phyloP scores from a whole-genome alignment of 345 rosid species.

The Acer yangbiense region DNA sequence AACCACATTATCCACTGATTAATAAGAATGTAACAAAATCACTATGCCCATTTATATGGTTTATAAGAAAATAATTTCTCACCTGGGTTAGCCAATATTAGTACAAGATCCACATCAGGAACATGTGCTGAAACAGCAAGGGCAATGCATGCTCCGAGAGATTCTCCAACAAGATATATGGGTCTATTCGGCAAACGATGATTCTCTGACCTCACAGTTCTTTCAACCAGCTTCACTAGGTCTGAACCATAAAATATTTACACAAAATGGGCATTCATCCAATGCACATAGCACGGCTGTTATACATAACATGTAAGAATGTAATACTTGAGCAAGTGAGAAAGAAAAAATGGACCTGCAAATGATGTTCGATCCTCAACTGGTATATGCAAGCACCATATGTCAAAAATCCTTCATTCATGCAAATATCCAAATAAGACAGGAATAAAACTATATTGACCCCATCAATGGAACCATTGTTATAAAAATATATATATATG shows the following conservation, averaged over 20 bases:
- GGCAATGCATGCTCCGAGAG: conserved; percentile 64
- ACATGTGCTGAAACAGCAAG: conserved; percentile 61
- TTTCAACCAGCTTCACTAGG: conserved; percentile 53
- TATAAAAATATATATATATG: no score
- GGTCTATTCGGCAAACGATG: conserved; percentile 47
- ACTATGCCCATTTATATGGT: background rate
- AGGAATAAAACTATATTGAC: no score
- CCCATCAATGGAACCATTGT: no score
- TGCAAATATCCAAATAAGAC: background rate
- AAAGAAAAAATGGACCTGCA: conserved; percentile 34
- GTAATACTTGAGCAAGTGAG: background rate
- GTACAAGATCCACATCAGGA: conserved; percentile 55
- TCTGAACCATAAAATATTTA: conserved; percentile 31
- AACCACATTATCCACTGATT: background rate
- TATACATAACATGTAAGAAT: background rate
- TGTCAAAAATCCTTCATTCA: conserved; percentile 55
- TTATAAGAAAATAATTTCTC: conserved; percentile 1
- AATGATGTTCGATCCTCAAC: conserved; percentile 56
- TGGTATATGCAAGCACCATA: conserved; percentile 77
- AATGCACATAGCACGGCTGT: background rate
- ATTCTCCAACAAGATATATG: conserved; percentile 64
- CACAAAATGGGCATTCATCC: background rate
- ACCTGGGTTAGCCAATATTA: conserved; percentile 74
- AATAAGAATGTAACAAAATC: background rate
- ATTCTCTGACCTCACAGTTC: conserved; percentile 46